Conservation (phyloP, 2,329 filamentous ascomycete genomes). For the Curvularia verruculosa region DNA sequence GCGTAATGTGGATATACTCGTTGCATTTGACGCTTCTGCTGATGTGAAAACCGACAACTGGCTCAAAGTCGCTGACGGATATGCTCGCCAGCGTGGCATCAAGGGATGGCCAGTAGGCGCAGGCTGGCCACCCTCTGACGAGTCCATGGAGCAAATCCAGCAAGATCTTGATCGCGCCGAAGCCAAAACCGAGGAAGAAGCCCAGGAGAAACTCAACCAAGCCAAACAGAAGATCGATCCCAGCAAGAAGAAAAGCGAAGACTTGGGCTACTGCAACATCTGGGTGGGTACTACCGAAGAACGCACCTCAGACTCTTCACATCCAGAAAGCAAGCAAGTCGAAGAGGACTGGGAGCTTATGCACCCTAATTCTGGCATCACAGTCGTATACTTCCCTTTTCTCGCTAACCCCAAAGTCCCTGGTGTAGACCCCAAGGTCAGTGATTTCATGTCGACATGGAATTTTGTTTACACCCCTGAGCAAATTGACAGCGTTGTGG, state of each 20-base stretch:
- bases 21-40: constrained; percentile 93
- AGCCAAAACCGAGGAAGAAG: constrained; percentile 64
- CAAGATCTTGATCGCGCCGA: constrained; percentile 72
- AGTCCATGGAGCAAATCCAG: constrained; percentile 65
- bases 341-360: constrained; percentile 70
- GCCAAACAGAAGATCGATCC: constrained; percentile 52
- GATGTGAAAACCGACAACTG: constrained; percentile 95
- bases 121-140: constrained; percentile 79
- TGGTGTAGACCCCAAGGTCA: constrained; percentile 80
- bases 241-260: constrained; percentile 38
- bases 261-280: constrained; percentile 88
- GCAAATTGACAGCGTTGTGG: constrained; percentile 84
- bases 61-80: constrained; percentile 92
- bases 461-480: constrained; percentile 96
- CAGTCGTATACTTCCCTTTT: constrained; percentile 89
- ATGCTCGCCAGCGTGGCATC: constrained; percentile 85
- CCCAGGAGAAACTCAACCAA: constrained; percentile 66
- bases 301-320: constrained; percentile 62
- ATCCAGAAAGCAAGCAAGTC: constrained; percentile 61
- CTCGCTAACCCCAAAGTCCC: constrained; percentile 80
- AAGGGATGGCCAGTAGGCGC: constrained; percentile 93
- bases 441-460: constrained; percentile 93
- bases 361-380: constrained; percentile 80
- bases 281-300: constrained; percentile 91
- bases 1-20: constrained; percentile 83